Percentiles rank a stretch among this genome's conserved stretches.
phyloP scores from a whole-genome alignment of 225 moss, liverwort and hornwort species.

The Marchantia paleacea region DNA sequence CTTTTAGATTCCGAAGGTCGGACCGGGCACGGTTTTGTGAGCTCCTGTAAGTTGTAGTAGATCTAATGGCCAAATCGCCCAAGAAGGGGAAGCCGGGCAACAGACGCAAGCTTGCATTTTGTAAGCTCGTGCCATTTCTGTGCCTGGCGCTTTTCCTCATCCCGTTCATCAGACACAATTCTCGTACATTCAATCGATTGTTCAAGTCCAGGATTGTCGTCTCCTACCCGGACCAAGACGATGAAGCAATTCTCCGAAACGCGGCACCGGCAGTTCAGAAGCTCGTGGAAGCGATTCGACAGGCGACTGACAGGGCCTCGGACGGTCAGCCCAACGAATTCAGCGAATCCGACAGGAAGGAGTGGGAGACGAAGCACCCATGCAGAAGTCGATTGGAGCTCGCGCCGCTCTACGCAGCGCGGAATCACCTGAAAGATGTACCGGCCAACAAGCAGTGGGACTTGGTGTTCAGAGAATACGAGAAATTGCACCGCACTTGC shows the following conservation, averaged over 20 bases:
- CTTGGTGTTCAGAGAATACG: conserved; percentile 56
- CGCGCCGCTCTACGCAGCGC: conserved; percentile 46
- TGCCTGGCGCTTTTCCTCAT: background rate
- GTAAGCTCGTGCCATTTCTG: background rate
- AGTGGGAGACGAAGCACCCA: conserved; percentile 51
- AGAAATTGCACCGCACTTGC: conserved; percentile 65
- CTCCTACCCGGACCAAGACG: background rate
- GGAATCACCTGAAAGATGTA: conserved; percentile 61
- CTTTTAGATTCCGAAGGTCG: no score
- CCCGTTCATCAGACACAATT: background rate
- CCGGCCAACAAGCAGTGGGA: conserved; percentile 52
- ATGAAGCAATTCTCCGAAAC: background rate
- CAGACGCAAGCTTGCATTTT: background rate
- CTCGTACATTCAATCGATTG: no score
- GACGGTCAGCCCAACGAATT: conserved; percentile 17
- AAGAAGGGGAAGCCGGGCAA: background rate
- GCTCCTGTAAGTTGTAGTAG: background rate
- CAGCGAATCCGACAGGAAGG: conserved; percentile 23
- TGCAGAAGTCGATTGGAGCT: conserved; percentile 69
- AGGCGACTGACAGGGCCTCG: conserved; percentile 23
- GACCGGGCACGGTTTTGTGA: no score
- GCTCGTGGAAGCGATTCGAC: conserved; percentile 34
- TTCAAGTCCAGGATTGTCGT: background rate
- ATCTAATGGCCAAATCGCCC: background rate
- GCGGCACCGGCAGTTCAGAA: conserved; percentile 3